Base-by-base conservation (phyloP, 2,329 filamentous ascomycete genomes). In the Tetracladium maxilliforme region DNA sequence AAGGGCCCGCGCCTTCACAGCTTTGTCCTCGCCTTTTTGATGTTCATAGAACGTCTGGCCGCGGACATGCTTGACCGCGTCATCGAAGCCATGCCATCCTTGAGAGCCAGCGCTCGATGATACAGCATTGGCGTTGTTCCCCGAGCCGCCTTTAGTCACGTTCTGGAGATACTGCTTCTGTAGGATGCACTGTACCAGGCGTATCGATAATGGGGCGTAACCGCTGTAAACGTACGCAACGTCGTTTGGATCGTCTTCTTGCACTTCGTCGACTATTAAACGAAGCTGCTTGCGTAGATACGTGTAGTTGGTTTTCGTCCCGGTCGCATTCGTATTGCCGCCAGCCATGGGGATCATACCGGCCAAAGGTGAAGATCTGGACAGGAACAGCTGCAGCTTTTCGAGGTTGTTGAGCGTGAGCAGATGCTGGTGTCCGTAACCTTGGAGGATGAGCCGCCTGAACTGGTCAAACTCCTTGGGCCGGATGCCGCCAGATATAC, bases 191-290 rank as follows among this genome's bases (percentile, higher is more conserved):
- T 98, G 92, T 6, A 98, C 77, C 5, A 98, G 67, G 10, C 90
- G 75, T 27, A 95, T 70, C 22, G 82, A 92, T 9, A 98, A 64
- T 0, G 90, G 92, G 5, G 92, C 90, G 45, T 95, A 98, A 26
- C 90, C 92, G 35, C 82, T 92, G 52, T 95, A 98, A 8, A 94
- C 86, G 42, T 98, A 98, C n/a, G 86, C 79, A 32, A 95, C 76
- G 40, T 98, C 90, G 41, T 90, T 81, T 4, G 90, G 90, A 23
- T 92, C 79, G 30, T 90, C 75, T 49, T 98, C 90, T 44, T 92
- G 86, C 19, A 98, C 87, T 46, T 95, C 90, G 45, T 98, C 90
- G 28, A 94, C 78, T 44, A 94, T 92, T 10, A 98, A 66, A 16
- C 78, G 72, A 10, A 98, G 67, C 32, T 76, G 74, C 47, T 90